A percentile compares a stretch with the other conserved stretches of the same genome.
Evolutionary conservation across 2,329 filamentous ascomycete species (phyloP).

Genomic region (Xylaria polymorpha): DNA sequence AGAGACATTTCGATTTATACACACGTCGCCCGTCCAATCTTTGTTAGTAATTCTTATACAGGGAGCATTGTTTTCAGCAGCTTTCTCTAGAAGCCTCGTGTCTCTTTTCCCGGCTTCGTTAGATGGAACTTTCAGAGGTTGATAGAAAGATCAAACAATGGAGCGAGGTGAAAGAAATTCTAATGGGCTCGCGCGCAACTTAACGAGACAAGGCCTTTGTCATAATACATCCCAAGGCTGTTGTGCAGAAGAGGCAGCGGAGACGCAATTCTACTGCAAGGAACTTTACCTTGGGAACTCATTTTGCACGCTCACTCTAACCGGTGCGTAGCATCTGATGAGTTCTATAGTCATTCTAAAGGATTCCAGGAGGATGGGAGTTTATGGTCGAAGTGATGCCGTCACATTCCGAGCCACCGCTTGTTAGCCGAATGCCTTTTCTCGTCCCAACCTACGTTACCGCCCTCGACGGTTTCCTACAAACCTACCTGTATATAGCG

Average conservation of each 20-base stretch:
- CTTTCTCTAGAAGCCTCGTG: slow-evolving; percentile 6
- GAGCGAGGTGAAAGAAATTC: neutral
- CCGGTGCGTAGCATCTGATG: neutral
- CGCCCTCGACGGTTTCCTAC: neutral
- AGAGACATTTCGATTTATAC: slow-evolving; percentile 2
- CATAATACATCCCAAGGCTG: neutral
- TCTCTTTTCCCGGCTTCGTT: slow-evolving; percentile 5
- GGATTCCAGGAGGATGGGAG: neutral
- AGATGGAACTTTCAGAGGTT: slow-evolving; percentile 6
- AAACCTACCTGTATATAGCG: neutral
- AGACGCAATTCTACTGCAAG: neutral
- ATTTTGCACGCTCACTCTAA: neutral
- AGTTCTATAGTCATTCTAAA: neutral
- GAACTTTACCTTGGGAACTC: neutral
- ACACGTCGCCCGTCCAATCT: slow-evolving; percentile 1
- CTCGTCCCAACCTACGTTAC: neutral
- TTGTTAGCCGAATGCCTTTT: slow-evolving; percentile 1
- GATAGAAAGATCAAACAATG: neutral
- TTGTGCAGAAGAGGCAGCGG: neutral
- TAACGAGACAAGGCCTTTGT: slow-evolving; percentile 17
- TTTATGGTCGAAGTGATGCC: neutral
- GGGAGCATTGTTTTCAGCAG: slow-evolving; percentile 11
- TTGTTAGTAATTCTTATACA: slow-evolving; percentile 14
- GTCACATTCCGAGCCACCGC: neutral
- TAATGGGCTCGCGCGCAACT: too few species aligned